These are phyloP conservation scores for Mortierella sp. DNA, from an alignment of 371 early-diverging fungal genomes.

Conservation along the genomic window DNA sequence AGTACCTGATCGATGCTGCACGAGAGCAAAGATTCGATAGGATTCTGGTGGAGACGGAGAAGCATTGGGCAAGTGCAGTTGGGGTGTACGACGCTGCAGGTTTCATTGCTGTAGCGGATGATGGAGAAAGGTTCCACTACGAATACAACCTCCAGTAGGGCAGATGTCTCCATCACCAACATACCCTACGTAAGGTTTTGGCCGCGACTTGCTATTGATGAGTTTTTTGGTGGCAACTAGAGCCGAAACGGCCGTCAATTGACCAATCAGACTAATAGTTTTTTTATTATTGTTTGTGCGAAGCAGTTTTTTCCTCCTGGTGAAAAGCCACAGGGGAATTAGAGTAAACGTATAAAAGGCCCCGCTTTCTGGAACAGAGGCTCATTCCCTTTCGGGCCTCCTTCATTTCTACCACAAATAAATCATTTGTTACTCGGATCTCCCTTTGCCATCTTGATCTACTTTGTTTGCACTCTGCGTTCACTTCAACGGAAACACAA, in stretches of 20 bases:
- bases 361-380: background rate
- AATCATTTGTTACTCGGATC: background rate
- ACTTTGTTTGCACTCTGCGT: background rate
- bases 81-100: conserved; percentile 32
- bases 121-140: conserved; percentile 26
- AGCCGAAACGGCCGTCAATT: background rate
- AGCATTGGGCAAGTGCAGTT: conserved; percentile 41
- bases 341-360: conserved; percentile 16
- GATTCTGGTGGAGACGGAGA: conserved; percentile 44
- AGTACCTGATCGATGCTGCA: conserved; percentile 17
- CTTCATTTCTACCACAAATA: conserved; percentile 17
- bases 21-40: conserved; percentile 19
- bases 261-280: conserved; percentile 5
- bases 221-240: conserved; percentile 25
- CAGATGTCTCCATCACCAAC: no score
- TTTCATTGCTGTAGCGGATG: conserved; percentile 20
- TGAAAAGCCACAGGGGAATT: background rate
- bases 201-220: background rate
- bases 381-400: conserved; percentile 50
- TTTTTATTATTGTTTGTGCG: background rate
- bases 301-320: conserved; percentile 9
- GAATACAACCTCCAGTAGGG: conserved; percentile 18
- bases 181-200: no score
- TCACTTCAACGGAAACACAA: background rate
- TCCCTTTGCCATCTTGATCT: background rate